Conservation (phyloP, 2,329 filamentous ascomycete genomes). For the Xylaria hypoxylon region DNA sequence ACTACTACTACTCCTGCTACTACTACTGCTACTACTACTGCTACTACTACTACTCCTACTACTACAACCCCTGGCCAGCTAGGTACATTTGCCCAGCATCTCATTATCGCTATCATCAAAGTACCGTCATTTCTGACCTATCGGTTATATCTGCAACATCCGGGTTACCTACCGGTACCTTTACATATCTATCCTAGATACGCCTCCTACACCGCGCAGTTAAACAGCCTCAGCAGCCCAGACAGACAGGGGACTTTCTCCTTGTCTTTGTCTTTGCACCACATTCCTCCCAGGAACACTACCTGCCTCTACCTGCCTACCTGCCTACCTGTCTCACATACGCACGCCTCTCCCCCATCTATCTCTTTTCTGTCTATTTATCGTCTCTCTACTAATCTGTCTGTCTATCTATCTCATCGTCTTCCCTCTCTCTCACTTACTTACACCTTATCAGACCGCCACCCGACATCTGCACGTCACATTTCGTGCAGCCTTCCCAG, state of each 20-base stretch:
- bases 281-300: slow-evolving; percentile 26
- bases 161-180: slow-evolving; percentile 13
- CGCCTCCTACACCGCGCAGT: slow-evolving; percentile 14
- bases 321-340: background rate
- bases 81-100: slow-evolving; percentile 30
- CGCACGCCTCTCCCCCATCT: slow-evolving; percentile 8
- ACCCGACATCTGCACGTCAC: slow-evolving; percentile 37
- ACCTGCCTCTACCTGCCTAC: background rate
- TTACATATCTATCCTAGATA: slow-evolving; percentile 3
- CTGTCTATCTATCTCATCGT: slow-evolving; percentile 17
- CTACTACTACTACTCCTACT: slow-evolving; percentile 2
- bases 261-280: slow-evolving; percentile 24
- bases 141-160: slow-evolving; percentile 36
- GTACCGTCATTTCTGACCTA: slow-evolving; percentile 34
- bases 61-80: slow-evolving; percentile 15
- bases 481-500: slow-evolving; percentile 31
- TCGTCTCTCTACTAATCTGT: slow-evolving; percentile 5
- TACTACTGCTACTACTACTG: background rate
- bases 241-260: slow-evolving; percentile 27
- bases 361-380: background rate
- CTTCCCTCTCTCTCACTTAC: slow-evolving; percentile 16
- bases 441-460: slow-evolving; percentile 31
- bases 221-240: slow-evolving; percentile 35
- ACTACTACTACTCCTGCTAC: slow-evolving; percentile 2
- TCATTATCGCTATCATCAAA: slow-evolving; percentile 36